Evolutionary conservation across 192 early-diverging fungal genomes (phyloP), one percentile per base, ranked within the genome.

Genomic region (Entomortierella chlamydospora): DNA sequence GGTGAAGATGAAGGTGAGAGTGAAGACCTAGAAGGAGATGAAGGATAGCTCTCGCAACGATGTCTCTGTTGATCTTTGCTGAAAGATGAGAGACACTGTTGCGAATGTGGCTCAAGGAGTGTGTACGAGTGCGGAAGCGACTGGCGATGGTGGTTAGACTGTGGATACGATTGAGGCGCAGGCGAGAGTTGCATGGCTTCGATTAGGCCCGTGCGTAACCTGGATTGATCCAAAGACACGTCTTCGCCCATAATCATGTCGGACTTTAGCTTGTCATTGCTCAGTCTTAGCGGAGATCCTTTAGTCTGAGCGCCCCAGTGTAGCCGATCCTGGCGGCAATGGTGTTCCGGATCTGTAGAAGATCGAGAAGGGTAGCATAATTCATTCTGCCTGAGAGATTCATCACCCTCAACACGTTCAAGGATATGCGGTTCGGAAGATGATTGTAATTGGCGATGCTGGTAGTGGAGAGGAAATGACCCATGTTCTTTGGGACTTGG

Each of bases 1-100:
- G 76, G 76, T 17, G 76, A 66, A 1, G 63, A 26, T 0, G 68
- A 70, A 4, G 76, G 76, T 28, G 76, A 79, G 6, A 59, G 33
- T 5, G 76, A 61, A 17, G 76, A 79, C 10, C 68, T 62, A 2
- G 68, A 60, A 9, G 76, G 57, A 23, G 68, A 70, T 3, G 60
- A 49, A 15, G 61, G 68, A 15, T 70, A 70, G 61, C 76, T 79
- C 2, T 79, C 68, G 17, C 51, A 63, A 10, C 61, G 68, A 12
- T 73, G 64, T 42, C 30, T 58, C 22, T 28, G 33, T 20, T 56
- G 70, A 26, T 33, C 4, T 57, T 47, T 58, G 1, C 23, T 30
- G 23, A 54, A 59, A 26, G 39, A 56, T 23, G 62, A 26, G 31
- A 53, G 61, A 47, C 62, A 17, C 9, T 50, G 62, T 26, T 15